These are phyloP conservation scores for Talaromyces islandicus DNA, from an alignment of 2,329 filamentous ascomycete genomes.

Conservation along the genomic window DNA sequence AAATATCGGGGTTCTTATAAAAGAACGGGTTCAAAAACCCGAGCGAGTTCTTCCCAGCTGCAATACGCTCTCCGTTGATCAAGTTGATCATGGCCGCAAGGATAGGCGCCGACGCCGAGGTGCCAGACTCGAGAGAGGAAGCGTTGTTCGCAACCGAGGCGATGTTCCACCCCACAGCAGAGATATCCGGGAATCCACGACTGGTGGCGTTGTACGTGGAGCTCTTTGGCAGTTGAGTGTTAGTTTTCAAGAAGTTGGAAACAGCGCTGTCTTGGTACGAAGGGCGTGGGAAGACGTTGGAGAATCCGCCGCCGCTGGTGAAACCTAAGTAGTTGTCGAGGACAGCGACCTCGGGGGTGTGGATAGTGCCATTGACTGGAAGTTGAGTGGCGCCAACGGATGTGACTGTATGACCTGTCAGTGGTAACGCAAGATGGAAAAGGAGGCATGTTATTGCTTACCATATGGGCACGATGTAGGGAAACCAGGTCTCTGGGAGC, in stretches of 20 bases:
- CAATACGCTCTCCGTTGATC: slow-evolving; percentile 56
- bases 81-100: slow-evolving; percentile 55
- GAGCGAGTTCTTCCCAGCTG: slow-evolving; percentile 42
- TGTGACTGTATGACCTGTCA: slow-evolving; percentile 25
- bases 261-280: slow-evolving; percentile 38
- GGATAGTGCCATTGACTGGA: background rate
- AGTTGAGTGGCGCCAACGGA: slow-evolving; percentile 34
- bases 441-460: background rate
- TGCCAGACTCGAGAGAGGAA: background rate
- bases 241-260: slow-evolving; percentile 31
- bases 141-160: background rate
- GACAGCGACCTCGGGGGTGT: slow-evolving; percentile 1
- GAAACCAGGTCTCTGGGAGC: slow-evolving; percentile 36
- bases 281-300: slow-evolving; percentile 41
- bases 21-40: slow-evolving; percentile 59
- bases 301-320: slow-evolving; percentile 34
- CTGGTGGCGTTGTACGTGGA: slow-evolving; percentile 43
- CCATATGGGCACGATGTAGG: slow-evolving; percentile 46
- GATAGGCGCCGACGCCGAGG: slow-evolving; percentile 50
- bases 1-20: slow-evolving; percentile 29
- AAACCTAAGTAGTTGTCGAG: background rate
- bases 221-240: slow-evolving; percentile 29
- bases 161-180: slow-evolving; percentile 38
- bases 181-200: slow-evolving; percentile 56
- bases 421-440: too few species aligned